Percentiles rank a stretch among this genome's conserved stretches.
phyloP scores from a whole-genome alignment of 176 grass and related monocot genomes.

The Miscanthus lutarioriparius region DNA sequence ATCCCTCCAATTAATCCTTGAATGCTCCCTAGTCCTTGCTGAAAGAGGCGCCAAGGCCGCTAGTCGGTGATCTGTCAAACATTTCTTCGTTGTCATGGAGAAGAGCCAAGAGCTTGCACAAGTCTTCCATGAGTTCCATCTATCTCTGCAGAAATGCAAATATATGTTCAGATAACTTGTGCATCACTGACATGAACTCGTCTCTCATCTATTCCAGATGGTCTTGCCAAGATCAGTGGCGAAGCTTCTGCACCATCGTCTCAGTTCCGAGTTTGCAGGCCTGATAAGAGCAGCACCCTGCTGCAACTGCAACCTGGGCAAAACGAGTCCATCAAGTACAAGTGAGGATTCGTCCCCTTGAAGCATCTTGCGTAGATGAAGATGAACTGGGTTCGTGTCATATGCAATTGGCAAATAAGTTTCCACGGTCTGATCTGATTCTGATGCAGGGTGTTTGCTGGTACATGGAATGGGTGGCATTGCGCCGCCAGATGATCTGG shows the following conservation, averaged over 20 bases:
- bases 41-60: too few species aligned
- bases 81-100: slow-evolving; percentile 11
- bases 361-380: too few species aligned
- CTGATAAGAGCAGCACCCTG: slow-evolving; percentile 34
- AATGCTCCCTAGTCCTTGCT: too few species aligned
- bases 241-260: slow-evolving; percentile 24
- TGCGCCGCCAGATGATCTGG: slow-evolving; percentile 44
- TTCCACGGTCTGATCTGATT: too few species aligned
- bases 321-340: slow-evolving; percentile 50
- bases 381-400: too few species aligned
- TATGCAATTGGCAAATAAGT: too few species aligned
- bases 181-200: too few species aligned
- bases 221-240: slow-evolving; percentile 47
- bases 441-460: slow-evolving; percentile 56
- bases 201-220: too few species aligned
- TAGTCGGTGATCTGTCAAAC: too few species aligned
- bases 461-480: slow-evolving; percentile 85
- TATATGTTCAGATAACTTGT: too few species aligned
- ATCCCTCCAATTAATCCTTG: too few species aligned
- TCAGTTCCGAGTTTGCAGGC: slow-evolving; percentile 38
- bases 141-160: too few species aligned
- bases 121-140: slow-evolving; percentile 34
- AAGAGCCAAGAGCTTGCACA: slow-evolving; percentile 46
- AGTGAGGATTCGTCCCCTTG: slow-evolving; percentile 22
- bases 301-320: slow-evolving; percentile 15